Base-by-base conservation (phyloP, 2,329 filamentous ascomycete species). In the Chalara sp. region DNA sequence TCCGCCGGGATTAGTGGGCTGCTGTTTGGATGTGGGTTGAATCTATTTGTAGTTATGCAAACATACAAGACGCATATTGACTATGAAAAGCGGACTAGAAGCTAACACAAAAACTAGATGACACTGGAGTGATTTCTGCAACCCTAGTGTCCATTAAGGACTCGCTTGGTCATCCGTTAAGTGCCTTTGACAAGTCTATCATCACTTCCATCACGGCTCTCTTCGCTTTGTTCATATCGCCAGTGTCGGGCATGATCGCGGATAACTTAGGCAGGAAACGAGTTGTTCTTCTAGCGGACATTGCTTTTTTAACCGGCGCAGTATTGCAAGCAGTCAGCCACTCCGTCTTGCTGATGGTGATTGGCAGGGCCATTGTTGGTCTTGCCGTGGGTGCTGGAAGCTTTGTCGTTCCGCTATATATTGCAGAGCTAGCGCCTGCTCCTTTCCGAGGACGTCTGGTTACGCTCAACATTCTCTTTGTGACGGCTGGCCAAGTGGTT, bases 401-500 rank as follows among this genome's bases (percentile, higher is more conserved):
- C 63, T 87, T 95, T 60, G 87, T 95, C 4, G 85, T 89, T 32
- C 91, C 91, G 44, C 68, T 96, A 59, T 95, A 95, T 69, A 92
- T 96, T 53, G 85, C 87, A 6, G 92, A 97, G 68, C 73, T 96
- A 10, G 83, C 88, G 4, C 91, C 92, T 0, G 81, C 87, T 1
- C 76, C 81, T 28, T 81, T 87, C 54, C 75, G 92, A 49, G 92
- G 92, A 11, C 74, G 87, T 40, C 72, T 97, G 40, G 86, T 96
- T 4, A 95, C 89, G 1, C 79, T 93, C 50, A 84, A 89, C 53
- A 82, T 86, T 30, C 71, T 96, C 28, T 90, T 95, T 59, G 85
- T 96, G 51, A 96, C 91, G 0, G 74, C 87, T 8, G 92, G 92
- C 0, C 91, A 96, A 69, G 87, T 96, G 2, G 79, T 95, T 21